A percentile compares a stretch with the other conserved stretches of the same genome.
These are phyloP conservation scores for Corylus avellana DNA, from an alignment of 306 rosid species.

Conservation along the genomic window DNA sequence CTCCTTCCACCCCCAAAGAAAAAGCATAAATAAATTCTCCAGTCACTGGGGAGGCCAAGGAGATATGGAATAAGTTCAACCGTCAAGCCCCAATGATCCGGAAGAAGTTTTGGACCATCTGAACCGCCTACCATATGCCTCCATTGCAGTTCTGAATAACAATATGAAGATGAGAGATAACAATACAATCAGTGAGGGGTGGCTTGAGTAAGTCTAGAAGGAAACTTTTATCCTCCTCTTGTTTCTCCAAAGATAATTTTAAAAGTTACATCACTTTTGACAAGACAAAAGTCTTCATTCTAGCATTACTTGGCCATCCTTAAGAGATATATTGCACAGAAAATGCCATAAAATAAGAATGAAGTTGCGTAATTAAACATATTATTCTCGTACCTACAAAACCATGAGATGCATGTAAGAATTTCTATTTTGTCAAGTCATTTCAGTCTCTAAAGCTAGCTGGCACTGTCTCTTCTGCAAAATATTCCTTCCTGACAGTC, in stretches of 20 bases:
- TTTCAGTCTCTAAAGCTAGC: constrained; percentile 60
- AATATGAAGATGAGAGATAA: too few relatives aligned
- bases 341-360: neutral
- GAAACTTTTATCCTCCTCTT: too few relatives aligned
- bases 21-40: too few relatives aligned
- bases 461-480: constrained; percentile 66
- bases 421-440: neutral
- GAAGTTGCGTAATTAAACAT: constrained; percentile 10
- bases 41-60: neutral
- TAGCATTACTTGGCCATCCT: too few relatives aligned
- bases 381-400: constrained; percentile 7
- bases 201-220: too few relatives aligned
- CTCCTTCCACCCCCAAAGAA: too few relatives aligned
- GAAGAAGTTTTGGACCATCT: neutral
- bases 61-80: neutral
- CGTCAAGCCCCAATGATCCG: neutral
- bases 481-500: constrained; percentile 70
- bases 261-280: too few relatives aligned
- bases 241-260: too few relatives aligned
- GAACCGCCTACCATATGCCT: neutral
- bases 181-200: too few relatives aligned
- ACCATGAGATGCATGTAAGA: neutral
- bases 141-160: too few relatives aligned
- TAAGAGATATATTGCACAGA: constrained; percentile 10
- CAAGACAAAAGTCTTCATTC: too few relatives aligned